These are phyloP conservation scores for Alisma plantagoaquatica DNA, from an alignment of 106 monocot genomes.

Conservation along the genomic window DNA sequence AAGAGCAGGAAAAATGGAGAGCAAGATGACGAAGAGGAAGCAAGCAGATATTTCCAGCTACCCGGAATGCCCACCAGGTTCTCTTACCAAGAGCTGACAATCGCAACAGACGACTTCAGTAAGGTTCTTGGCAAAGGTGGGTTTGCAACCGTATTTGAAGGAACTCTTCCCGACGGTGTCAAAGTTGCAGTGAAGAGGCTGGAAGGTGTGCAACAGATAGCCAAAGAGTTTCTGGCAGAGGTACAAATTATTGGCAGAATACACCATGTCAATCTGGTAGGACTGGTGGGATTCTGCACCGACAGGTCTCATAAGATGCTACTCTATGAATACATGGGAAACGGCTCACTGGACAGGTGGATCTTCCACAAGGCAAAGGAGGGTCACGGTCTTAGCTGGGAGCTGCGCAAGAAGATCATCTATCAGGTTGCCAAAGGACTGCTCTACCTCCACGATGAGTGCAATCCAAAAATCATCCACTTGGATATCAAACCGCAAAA, in stretches of 20 bases:
- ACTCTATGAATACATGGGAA: slow-evolving; percentile 4
- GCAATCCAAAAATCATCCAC: slow-evolving; percentile 4
- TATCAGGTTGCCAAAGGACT: slow-evolving; percentile 5
- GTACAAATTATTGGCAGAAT: slow-evolving; percentile 1
- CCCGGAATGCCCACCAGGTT: not conserved
- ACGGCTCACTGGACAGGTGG: slow-evolving; percentile 9
- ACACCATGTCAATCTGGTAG: slow-evolving; percentile 1
- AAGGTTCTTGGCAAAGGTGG: slow-evolving; percentile 1
- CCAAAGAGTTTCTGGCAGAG: slow-evolving; percentile 2
- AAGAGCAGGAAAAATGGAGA: not conserved
- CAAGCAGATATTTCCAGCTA: not conserved
- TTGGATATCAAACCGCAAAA: slow-evolving; percentile 12
- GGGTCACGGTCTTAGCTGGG: slow-evolving; percentile 1
- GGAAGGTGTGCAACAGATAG: not conserved
- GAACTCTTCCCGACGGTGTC: not conserved
- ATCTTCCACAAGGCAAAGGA: not conserved
- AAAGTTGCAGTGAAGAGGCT: slow-evolving; percentile 6
- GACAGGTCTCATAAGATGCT: not conserved
- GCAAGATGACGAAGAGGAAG: not conserved
- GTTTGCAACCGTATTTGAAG: slow-evolving; percentile 1
- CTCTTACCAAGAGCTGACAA: not conserved
- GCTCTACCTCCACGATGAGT: slow-evolving; percentile 6
- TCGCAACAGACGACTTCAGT: not conserved
- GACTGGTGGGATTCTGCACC: slow-evolving; percentile 1
- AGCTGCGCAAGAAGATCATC: not conserved